Conservation (phyloP, 1,284 basidiomycete species). For the Athelia sp. region DNA sequence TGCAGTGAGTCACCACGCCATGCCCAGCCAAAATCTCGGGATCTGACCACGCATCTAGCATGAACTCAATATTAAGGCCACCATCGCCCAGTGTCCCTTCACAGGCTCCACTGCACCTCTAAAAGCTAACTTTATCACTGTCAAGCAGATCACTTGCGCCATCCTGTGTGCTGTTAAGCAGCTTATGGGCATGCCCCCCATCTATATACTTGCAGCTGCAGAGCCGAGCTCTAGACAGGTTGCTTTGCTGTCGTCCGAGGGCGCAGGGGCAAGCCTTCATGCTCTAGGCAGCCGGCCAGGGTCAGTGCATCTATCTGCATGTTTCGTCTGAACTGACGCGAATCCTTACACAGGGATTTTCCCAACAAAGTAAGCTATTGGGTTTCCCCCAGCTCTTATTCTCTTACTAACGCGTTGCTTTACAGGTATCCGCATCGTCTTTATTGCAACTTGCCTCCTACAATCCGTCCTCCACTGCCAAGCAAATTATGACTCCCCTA, state of each 20-base stretch:
- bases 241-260: slow-evolving; percentile 16
- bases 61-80: slow-evolving; percentile 23
- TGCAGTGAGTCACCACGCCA: slow-evolving; percentile 18
- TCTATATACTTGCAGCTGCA: slow-evolving; percentile 27
- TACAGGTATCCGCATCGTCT: slow-evolving; percentile 16
- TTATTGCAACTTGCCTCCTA: slow-evolving; percentile 19
- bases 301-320: slow-evolving; percentile 1
- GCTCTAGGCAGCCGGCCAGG: slow-evolving; percentile 5
- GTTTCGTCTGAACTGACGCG: slow-evolving; percentile 5
- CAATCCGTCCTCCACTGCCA: slow-evolving; percentile 16
- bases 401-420: too few species aligned
- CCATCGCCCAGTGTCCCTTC: slow-evolving; percentile 31
- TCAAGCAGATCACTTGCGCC: slow-evolving; percentile 19
- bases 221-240: slow-evolving; percentile 12
- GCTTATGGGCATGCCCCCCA: slow-evolving; percentile 23
- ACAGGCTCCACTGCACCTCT: slow-evolving; percentile 16
- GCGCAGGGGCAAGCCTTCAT: slow-evolving; percentile 13
- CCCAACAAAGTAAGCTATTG: background rate
- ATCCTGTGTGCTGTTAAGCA: slow-evolving; percentile 26
- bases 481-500: slow-evolving; percentile 16
- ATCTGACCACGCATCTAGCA: slow-evolving; percentile 10
- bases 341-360: background rate
- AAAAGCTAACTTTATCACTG: slow-evolving; percentile 8
- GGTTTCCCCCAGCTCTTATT: too few species aligned
- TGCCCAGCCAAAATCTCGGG: background rate